Percentiles rank a stretch among this genome's conserved stretches.
Evolutionary conservation across 2,329 filamentous ascomycete species (phyloP).

Genomic region (Clarireedia hainanense): DNA sequence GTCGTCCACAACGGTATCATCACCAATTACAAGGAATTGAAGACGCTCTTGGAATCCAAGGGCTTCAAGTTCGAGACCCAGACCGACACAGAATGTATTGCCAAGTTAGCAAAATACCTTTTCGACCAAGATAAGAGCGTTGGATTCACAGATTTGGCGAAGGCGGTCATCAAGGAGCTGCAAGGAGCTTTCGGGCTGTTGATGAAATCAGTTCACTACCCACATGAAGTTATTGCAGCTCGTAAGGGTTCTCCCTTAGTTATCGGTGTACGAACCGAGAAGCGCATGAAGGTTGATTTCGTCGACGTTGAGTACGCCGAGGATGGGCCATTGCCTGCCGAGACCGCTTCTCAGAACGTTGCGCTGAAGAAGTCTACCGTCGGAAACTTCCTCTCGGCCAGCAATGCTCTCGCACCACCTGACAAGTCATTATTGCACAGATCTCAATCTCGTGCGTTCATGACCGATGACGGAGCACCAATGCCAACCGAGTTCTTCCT

Average conservation of each 20-base stretch:
- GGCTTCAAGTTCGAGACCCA: slow-evolving; percentile 99
- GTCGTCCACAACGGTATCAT: slow-evolving; percentile 99
- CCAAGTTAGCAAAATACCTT: slow-evolving; percentile 97
- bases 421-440: slow-evolving; percentile 98
- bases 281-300: slow-evolving; percentile 99
- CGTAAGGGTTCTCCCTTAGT: slow-evolving; percentile 97
- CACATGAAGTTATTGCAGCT: slow-evolving; percentile 94
- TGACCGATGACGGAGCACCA: slow-evolving; percentile 95
- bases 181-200: slow-evolving; percentile 96
- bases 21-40: slow-evolving; percentile 99
- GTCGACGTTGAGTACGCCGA: slow-evolving; percentile 97
- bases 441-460: slow-evolving; percentile 96
- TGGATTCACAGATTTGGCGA: slow-evolving; percentile 92
- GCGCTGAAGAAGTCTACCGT: slow-evolving; percentile 82
- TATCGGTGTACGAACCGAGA: slow-evolving; percentile 91
- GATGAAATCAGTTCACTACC: slow-evolving; percentile 97
- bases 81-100: slow-evolving; percentile 98
- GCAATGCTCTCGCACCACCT: slow-evolving; percentile 70
- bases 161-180: slow-evolving; percentile 96
- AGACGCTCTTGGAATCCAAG: slow-evolving; percentile 85
- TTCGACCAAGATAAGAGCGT: slow-evolving; percentile 91
- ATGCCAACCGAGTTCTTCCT: slow-evolving; percentile 99
- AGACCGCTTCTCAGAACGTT: slow-evolving; percentile 92
- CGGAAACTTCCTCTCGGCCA: slow-evolving; percentile 58
- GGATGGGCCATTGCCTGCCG: slow-evolving; percentile 73